These are phyloP conservation scores for Pleurotus giganteus DNA, from an alignment of 768 basidiomycete species.

Conservation along the genomic window DNA sequence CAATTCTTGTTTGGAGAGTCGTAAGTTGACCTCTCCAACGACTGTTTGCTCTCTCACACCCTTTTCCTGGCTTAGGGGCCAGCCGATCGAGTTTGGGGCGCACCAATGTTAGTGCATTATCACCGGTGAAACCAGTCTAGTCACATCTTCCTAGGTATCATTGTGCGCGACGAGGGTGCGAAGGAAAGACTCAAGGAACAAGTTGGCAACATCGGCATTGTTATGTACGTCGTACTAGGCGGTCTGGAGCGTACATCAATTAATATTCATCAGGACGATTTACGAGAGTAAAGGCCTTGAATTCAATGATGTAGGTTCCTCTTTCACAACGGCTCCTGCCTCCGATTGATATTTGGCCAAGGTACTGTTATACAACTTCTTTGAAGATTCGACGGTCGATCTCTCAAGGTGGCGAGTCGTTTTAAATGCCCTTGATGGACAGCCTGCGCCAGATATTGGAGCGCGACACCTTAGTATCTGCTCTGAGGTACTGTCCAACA, in stretches of 20 bases:
- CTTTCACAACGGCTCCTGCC: neutral
- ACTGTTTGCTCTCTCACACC: neutral
- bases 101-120: conserved; percentile 55
- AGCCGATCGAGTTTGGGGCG: conserved; percentile 57
- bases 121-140: neutral
- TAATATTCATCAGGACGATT: conserved; percentile 37
- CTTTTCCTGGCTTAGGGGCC: conserved; percentile 30
- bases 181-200: conserved; percentile 42
- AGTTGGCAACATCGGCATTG: conserved; percentile 57
- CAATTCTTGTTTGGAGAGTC: conserved; percentile 57
- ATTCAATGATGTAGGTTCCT: conserved; percentile 54
- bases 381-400: conserved; percentile 56
- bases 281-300: conserved; percentile 69
- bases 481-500: conserved; percentile 42
- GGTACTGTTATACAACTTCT: conserved; percentile 78
- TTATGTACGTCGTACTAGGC: conserved; percentile 45
- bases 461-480: conserved; percentile 54
- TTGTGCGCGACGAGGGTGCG: conserved; percentile 63
- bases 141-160: conserved; percentile 45
- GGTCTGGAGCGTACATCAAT: neutral
- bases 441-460: conserved; percentile 18
- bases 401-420: conserved; percentile 59
- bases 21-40: conserved; percentile 30
- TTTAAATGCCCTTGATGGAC: conserved; percentile 37
- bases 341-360: conserved; percentile 20